Evolutionary conservation across 345 rosid species (phyloP).

Genomic region (Brassica nigra): DNA sequence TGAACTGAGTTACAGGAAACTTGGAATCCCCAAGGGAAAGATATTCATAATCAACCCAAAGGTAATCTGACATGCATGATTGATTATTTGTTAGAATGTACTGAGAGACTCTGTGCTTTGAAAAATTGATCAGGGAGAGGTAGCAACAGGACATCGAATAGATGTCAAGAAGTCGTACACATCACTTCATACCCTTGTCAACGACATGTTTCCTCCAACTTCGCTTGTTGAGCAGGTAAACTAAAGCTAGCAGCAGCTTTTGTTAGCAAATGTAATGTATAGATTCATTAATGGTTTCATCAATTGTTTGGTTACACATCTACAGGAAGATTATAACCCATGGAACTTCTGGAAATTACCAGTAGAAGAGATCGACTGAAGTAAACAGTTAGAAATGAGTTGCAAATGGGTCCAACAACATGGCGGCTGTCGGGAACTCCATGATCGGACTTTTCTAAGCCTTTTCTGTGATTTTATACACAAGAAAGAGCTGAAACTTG

Average conservation of each 20-base stretch:
- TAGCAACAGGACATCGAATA: conserved; percentile 75
- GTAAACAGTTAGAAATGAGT: conserved; percentile 12
- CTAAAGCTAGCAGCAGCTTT: neutral
- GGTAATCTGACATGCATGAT: conserved; percentile 45
- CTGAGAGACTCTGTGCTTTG: conserved; percentile 3
- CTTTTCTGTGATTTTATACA: conserved; percentile 9
- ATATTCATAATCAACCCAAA: conserved; percentile 90
- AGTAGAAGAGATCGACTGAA: conserved; percentile 54
- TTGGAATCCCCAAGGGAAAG: conserved; percentile 92
- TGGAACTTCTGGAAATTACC: conserved; percentile 91
- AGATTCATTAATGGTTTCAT: conserved; percentile 19
- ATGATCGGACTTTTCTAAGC: conserved; percentile 8
- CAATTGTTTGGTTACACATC: conserved; percentile 6
- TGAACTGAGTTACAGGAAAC: conserved; percentile 85
- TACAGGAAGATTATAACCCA: conserved; percentile 83
- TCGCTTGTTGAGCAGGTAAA: conserved; percentile 76
- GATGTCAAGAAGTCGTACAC: conserved; percentile 80
- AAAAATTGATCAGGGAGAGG: conserved; percentile 66
- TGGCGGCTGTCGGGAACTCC: conserved; percentile 11
- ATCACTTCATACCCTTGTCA: conserved; percentile 81
- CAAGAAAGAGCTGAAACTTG: conserved; percentile 21
- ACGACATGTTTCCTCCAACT: conserved; percentile 93
- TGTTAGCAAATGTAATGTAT: neutral
- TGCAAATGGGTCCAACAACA: conserved; percentile 4
- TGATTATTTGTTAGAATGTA: conserved; percentile 6